These are phyloP conservation scores for Naegleria fowleri DNA, from an alignment of 208 protist species.

Conservation along the genomic window DNA sequence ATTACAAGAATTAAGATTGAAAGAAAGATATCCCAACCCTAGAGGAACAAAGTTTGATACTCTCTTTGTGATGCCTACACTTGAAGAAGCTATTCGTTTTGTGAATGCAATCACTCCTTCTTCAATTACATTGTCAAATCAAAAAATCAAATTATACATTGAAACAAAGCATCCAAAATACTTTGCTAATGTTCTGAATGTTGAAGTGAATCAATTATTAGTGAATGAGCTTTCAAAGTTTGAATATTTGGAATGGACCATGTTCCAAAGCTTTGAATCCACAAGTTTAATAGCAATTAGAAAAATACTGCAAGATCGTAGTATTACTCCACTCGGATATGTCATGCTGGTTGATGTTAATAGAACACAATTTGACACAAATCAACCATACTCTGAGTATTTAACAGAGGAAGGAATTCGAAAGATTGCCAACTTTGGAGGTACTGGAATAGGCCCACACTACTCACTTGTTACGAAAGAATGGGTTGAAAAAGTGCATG, in stretches of 20 bases:
- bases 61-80: neutral
- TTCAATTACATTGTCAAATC: neutral
- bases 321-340: neutral
- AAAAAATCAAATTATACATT: neutral
- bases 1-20: neutral
- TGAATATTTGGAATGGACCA: neutral
- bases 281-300: neutral
- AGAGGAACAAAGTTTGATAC: neutral
- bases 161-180: conserved; percentile 4
- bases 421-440: neutral
- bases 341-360: neutral
- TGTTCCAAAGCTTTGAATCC: neutral
- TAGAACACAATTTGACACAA: neutral
- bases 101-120: neutral
- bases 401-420: neutral
- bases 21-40: neutral
- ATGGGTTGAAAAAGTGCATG: neutral
- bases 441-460: neutral
- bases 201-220: neutral
- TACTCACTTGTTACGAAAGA: neutral
- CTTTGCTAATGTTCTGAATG: neutral
- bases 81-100: neutral
- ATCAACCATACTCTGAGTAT: neutral
- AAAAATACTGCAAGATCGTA: neutral
- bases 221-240: neutral